Percentiles rank a stretch among this genome's conserved stretches.
Evolutionary conservation across 2,329 filamentous ascomycete genomes (phyloP).

Genomic region (Lomentospora prolificans): DNA sequence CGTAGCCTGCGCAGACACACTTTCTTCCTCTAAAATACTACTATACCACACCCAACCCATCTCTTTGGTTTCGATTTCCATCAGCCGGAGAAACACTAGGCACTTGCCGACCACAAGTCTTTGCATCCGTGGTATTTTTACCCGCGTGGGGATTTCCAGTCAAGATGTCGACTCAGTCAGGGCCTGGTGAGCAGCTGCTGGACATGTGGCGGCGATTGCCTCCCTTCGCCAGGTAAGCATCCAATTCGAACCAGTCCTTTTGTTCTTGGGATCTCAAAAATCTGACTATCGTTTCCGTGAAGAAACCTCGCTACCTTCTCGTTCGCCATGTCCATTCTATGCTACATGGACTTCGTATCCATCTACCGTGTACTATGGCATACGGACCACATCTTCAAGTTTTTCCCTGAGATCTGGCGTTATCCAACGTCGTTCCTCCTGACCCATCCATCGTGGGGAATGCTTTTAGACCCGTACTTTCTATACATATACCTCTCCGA

Average conservation of each 20-base stretch:
- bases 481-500: conserved; percentile 68
- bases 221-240: conserved; percentile 30
- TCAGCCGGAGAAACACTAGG: conserved; percentile 9
- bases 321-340: conserved; percentile 49
- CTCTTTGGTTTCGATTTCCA: no score
- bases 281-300: conserved; percentile 14
- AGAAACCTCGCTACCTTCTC: conserved; percentile 59
- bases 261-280: neutral
- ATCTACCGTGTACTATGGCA: conserved; percentile 43
- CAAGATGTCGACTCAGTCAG: conserved; percentile 10
- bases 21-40: neutral
- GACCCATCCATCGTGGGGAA: conserved; percentile 27
- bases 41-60: neutral
- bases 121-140: neutral
- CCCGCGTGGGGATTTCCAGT: conserved; percentile 11
- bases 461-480: conserved; percentile 66
- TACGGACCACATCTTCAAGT: conserved; percentile 39
- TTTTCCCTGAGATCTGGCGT: conserved; percentile 34
- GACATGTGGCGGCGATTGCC: conserved; percentile 30
- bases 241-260: neutral
- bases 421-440: conserved; percentile 31
- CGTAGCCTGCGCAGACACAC: conserved; percentile 12
- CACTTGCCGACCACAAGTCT: neutral
- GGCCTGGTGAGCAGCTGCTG: conserved; percentile 8
- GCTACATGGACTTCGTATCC: conserved; percentile 45